These are phyloP conservation scores for Pascua sp. DNA, from an alignment of 1,284 basidiomycete species.

Conservation along the genomic window DNA sequence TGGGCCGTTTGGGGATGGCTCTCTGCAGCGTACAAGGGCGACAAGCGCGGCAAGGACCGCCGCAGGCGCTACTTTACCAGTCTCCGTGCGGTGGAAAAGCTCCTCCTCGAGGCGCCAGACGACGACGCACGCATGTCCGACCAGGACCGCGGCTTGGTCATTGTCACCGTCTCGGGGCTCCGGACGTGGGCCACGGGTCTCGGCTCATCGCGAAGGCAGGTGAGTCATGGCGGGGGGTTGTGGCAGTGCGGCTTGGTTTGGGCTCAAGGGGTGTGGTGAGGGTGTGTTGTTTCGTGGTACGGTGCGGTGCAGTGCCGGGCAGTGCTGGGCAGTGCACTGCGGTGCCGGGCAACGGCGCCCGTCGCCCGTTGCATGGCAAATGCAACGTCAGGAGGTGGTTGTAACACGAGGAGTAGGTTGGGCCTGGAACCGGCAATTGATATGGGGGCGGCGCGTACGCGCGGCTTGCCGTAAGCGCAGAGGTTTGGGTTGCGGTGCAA, in stretches of 20 bases:
- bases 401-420: no score
- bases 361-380: no score
- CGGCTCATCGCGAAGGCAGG: conserved; percentile 27
- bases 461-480: no score
- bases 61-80: conserved; percentile 49
- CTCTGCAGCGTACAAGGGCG: conserved; percentile 53
- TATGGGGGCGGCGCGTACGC: no score
- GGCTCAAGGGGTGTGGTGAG: background rate
- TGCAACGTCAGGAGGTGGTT: no score
- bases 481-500: no score
- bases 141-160: conserved; percentile 50
- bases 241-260: background rate
- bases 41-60: conserved; percentile 45
- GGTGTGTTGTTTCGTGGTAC: background rate
- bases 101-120: conserved; percentile 53
- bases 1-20: conserved; percentile 65
- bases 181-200: conserved; percentile 48
- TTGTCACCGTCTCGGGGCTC: conserved; percentile 50
- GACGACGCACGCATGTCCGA: conserved; percentile 47
- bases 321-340: no score
- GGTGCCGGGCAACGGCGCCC: no score
- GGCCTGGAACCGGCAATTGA: no score
- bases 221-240: conserved; percentile 15
- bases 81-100: conserved; percentile 63
- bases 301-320: no score